Evolutionary conservation across 2,329 filamentous ascomycete genomes (phyloP).

Genomic region (Sporothrix pseudoabietina): DNA sequence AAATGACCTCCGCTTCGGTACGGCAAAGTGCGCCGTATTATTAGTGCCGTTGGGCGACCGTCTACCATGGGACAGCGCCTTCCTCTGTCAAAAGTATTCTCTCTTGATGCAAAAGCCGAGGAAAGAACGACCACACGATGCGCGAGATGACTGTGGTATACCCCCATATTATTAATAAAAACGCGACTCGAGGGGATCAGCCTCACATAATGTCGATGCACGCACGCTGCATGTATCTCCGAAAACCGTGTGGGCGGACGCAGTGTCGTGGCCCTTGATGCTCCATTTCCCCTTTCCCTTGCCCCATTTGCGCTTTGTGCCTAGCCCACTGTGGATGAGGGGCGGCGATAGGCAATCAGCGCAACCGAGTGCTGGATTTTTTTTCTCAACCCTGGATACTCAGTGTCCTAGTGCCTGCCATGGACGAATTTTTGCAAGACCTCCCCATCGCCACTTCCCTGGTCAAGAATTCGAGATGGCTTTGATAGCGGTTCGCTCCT

Average conservation of each 20-base stretch:
- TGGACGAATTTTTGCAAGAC: constrained; percentile 6
- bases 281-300: constrained; percentile 14
- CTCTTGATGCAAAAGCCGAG: neutral
- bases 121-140: neutral
- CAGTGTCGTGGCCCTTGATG: neutral
- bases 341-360: constrained; percentile 21
- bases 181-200: neutral
- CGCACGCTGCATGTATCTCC: constrained; percentile 1
- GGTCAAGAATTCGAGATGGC: neutral
- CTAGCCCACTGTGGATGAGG: neutral
- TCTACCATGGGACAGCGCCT: neutral
- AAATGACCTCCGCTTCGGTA: constrained; percentile 7
- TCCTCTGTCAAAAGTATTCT: neutral
- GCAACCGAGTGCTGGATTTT: neutral
- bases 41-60: neutral
- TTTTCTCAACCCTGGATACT: constrained; percentile 16
- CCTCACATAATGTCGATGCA: neutral
- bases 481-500: neutral
- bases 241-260: neutral
- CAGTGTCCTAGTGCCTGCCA: constrained; percentile 18
- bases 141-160: neutral
- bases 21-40: neutral
- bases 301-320: neutral
- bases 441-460: constrained; percentile 13
- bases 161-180: neutral